Evolutionary conservation across 129 eudicot genomes (phyloP).

Genomic region (Lactuca sativa): DNA sequence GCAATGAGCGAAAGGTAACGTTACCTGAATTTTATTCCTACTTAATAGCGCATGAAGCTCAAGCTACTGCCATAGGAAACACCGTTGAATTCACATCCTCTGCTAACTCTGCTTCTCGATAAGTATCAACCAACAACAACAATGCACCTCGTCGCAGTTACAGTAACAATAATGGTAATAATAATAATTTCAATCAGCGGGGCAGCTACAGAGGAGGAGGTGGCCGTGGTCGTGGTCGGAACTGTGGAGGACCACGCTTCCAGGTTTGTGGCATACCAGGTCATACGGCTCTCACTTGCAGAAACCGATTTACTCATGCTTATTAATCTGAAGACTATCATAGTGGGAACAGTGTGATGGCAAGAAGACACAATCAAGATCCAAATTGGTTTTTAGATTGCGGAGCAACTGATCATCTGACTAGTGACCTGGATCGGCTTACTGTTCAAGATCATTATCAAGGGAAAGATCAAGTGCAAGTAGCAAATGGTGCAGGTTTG

Average conservation of each 20-base stretch:
- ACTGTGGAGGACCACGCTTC: background rate
- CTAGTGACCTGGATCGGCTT: background rate
- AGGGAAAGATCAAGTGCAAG: background rate
- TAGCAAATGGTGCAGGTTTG: background rate
- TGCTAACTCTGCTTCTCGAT: background rate
- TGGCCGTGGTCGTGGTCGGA: background rate
- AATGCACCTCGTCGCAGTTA: background rate
- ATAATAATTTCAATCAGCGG: background rate
- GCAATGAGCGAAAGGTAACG: background rate
- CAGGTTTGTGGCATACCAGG: background rate
- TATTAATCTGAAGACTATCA: background rate
- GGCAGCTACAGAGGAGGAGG: background rate
- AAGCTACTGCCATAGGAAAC: background rate
- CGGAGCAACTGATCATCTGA: background rate
- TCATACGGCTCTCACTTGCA: background rate
- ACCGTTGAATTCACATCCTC: background rate
- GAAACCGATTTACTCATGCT: background rate
- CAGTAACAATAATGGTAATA: background rate
- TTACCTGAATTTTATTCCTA: constrained; percentile 2
- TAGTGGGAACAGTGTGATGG: background rate
- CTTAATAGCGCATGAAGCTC: constrained; percentile 2
- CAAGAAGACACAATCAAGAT: background rate
- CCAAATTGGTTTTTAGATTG: background rate
- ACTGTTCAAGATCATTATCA: background rate
- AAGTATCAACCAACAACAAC: background rate